Conservation (phyloP, 1,139 yeast species). For the Kurtzmaniella quercitrusa region DNA sequence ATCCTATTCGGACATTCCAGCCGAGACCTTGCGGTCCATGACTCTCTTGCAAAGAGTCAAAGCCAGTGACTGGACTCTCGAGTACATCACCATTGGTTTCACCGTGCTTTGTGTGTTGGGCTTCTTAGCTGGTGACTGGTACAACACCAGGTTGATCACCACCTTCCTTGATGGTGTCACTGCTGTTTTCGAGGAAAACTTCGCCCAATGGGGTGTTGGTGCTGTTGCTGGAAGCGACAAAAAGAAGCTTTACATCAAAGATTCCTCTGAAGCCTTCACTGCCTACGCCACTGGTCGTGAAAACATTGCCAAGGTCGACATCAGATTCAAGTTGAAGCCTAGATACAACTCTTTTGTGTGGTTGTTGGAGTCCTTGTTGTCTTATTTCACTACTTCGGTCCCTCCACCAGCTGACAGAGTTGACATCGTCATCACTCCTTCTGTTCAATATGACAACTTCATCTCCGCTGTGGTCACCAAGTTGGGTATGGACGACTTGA, state of each 20-base stretch:
- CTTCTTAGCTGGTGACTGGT: constrained; percentile 54
- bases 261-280: constrained; percentile 65
- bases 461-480: constrained; percentile 84
- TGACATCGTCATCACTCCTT: constrained; percentile 59
- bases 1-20: constrained; percentile 34
- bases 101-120: constrained; percentile 41
- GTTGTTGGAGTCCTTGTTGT: constrained; percentile 50
- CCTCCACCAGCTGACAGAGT: constrained; percentile 57
- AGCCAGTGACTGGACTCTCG: constrained; percentile 73
- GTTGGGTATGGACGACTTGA: constrained; percentile 70
- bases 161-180: constrained; percentile 42
- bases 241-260: constrained; percentile 52
- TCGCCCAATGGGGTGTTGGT: constrained; percentile 76
- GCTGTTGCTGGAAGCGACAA: constrained; percentile 12
- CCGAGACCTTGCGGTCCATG: constrained; percentile 50
- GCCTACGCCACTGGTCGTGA: constrained; percentile 88
- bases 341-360: constrained; percentile 77
- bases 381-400: constrained; percentile 49
- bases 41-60: constrained; percentile 46
- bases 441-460: constrained; percentile 58
- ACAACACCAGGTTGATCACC: constrained; percentile 55
- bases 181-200: constrained; percentile 56
- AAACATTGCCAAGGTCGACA: constrained; percentile 60
- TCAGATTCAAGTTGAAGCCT: constrained; percentile 63
- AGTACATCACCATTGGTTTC: constrained; percentile 50